phyloP scores from a whole-genome alignment of 2,329 filamentous ascomycete species.

The Ophiocordyceps camponoti-saundersi region DNA sequence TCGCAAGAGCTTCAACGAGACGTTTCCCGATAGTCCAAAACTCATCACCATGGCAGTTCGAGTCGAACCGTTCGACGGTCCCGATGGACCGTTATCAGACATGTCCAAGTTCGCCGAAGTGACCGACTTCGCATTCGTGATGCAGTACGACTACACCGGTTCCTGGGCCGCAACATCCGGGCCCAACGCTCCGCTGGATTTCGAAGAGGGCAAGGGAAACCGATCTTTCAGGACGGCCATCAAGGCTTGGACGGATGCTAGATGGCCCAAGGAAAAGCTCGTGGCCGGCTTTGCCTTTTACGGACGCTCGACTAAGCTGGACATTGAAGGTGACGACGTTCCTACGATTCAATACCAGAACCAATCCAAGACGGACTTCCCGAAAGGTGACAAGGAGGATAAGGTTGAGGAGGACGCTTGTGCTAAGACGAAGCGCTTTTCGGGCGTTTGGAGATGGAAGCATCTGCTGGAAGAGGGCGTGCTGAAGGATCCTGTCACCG shows the following conservation, averaged over 20 bases:
- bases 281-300: slow-evolving; percentile 2
- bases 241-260: slow-evolving; percentile 1
- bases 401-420: not conserved
- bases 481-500: not conserved
- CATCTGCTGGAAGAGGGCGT: slow-evolving; percentile 1
- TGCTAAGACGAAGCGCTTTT: not conserved
- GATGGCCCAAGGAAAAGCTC: slow-evolving; percentile 2
- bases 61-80: slow-evolving; percentile 3
- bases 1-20: not conserved
- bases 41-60: slow-evolving; percentile 1
- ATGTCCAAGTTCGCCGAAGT: not conserved
- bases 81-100: slow-evolving; percentile 1
- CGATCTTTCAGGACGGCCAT: slow-evolving; percentile 2
- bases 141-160: slow-evolving; percentile 4
- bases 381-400: slow-evolving; percentile 1
- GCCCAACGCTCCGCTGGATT: slow-evolving; percentile 2
- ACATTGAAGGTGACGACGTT: not conserved
- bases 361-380: not conserved
- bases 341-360: slow-evolving; percentile 1
- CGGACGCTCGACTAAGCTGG: slow-evolving; percentile 1
- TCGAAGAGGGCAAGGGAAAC: not conserved
- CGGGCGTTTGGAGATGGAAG: slow-evolving; percentile 3
- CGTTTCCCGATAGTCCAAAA: not conserved
- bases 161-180: slow-evolving; percentile 1
- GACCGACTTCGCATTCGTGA: not conserved